phyloP scores from a whole-genome alignment of 257 asterid species.

The Salvia miltiorrhiza region DNA sequence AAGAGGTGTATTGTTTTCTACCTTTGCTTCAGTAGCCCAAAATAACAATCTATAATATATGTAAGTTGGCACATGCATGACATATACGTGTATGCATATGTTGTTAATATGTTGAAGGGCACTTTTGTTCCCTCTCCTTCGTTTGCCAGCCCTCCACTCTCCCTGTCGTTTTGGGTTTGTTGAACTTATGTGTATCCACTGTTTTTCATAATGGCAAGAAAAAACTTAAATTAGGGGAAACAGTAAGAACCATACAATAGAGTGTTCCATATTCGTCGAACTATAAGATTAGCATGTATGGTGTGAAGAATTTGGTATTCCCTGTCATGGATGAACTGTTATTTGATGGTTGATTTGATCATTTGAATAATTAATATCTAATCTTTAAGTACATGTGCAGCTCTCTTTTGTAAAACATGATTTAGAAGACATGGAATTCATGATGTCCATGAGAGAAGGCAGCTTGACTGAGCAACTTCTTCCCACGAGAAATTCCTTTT shows the following conservation, averaged over 20 bases:
- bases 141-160: background rate
- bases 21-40: background rate
- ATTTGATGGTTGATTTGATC: conserved; percentile 3
- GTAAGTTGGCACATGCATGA: background rate
- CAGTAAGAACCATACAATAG: background rate
- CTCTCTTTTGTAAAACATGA: conserved; percentile 77
- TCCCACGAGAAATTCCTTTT: conserved; percentile 78
- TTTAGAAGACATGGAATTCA: conserved; percentile 90
- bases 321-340: background rate
- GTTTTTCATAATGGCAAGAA: background rate
- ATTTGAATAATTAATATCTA: conserved; percentile 4
- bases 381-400: conserved; percentile 40
- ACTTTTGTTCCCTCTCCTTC: background rate
- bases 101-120: background rate
- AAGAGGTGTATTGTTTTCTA: background rate
- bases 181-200: background rate
- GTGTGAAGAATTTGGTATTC: conserved; percentile 14
- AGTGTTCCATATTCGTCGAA: background rate
- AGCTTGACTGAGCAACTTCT: conserved; percentile 90
- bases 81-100: background rate
- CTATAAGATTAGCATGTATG: background rate
- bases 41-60: background rate
- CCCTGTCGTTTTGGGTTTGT: background rate
- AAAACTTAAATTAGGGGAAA: background rate
- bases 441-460: conserved; percentile 88